A percentile compares a stretch with the other conserved stretches of the same genome.
Conservation (phyloP, 2,329 filamentous ascomycete species). For the Penicillium paneum region DNA sequence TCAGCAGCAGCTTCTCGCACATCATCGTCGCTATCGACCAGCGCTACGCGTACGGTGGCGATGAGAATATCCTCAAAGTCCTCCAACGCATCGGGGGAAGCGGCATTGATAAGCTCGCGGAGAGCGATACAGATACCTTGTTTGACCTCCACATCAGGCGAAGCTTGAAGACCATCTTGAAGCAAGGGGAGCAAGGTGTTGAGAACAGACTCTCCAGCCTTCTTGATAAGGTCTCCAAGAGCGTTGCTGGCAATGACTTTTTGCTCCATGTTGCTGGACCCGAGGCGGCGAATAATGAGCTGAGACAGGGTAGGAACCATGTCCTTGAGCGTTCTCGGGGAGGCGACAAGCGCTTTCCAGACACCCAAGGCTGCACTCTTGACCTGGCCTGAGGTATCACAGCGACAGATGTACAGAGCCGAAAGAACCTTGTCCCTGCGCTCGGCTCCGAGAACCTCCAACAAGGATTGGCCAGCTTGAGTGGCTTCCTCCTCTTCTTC, state of each 20-base stretch:
- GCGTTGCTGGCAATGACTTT: conserved; percentile 98
- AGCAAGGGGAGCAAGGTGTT: conserved; percentile 84
- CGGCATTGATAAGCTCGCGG: conserved; percentile 86
- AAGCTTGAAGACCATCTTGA: conserved; percentile 82
- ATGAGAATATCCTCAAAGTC: conserved; percentile 95
- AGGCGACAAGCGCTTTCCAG: conserved; percentile 95
- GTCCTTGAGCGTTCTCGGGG: conserved; percentile 88
- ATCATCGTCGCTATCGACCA: conserved; percentile 84
- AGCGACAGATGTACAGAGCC: conserved; percentile 95
- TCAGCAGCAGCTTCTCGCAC: conserved; percentile 95
- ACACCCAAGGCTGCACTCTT: conserved; percentile 85
- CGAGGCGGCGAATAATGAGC: conserved; percentile 87
- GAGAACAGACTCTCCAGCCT: conserved; percentile 90
- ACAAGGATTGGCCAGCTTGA: conserved; percentile 87
- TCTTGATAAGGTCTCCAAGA: conserved; percentile 91
- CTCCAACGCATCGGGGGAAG: conserved; percentile 81
- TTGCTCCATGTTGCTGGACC: conserved; percentile 96
- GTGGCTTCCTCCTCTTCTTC: conserved; percentile 72
- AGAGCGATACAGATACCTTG: conserved; percentile 97
- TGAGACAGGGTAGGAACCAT: conserved; percentile 92
- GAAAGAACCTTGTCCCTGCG: conserved; percentile 96
- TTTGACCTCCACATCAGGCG: conserved; percentile 86
- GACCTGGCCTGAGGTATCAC: conserved; percentile 90
- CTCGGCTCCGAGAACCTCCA: conserved; percentile 91
- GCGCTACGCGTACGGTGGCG: conserved; percentile 84